phyloP scores from a whole-genome alignment of 768 basidiomycete species.

The Boletus rubescentipes region DNA sequence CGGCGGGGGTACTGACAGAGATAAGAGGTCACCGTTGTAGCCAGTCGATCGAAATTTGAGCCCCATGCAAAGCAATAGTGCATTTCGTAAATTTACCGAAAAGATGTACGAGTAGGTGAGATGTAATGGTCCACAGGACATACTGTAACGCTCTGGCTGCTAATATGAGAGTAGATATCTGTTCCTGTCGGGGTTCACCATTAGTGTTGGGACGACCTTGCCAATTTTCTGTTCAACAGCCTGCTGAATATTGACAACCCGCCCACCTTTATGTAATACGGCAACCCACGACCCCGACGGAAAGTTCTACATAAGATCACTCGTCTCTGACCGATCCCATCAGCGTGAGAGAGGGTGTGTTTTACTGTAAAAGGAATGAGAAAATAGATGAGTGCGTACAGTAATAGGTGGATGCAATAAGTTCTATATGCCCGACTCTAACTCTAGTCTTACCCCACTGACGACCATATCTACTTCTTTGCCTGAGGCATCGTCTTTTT shows the following conservation, averaged over 20 bases:
- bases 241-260: no score
- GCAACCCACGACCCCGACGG: neutral
- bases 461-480: slow-evolving; percentile 60
- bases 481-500: slow-evolving; percentile 68
- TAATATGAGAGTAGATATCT: slow-evolving; percentile 7
- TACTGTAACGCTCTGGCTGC: slow-evolving; percentile 8
- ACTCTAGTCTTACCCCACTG: neutral
- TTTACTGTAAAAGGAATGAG: slow-evolving; percentile 7
- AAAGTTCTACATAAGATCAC: no score
- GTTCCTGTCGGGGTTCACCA: slow-evolving; percentile 6
- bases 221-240: neutral
- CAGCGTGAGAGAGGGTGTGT: slow-evolving; percentile 1
- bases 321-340: neutral
- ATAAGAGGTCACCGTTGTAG: neutral
- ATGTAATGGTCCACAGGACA: neutral
- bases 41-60: no score
- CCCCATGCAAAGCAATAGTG: no score
- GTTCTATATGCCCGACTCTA: slow-evolving; percentile 14
- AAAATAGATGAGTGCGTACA: slow-evolving; percentile 12
- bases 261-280: neutral
- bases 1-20: slow-evolving; percentile 7
- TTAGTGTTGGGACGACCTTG: slow-evolving; percentile 7
- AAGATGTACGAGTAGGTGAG: neutral
- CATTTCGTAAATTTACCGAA: neutral
- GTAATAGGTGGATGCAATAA: slow-evolving; percentile 15